These are phyloP conservation scores for Streptanthus diversifolius DNA, from an alignment of 345 rosid genomes.

Conservation along the genomic window DNA sequence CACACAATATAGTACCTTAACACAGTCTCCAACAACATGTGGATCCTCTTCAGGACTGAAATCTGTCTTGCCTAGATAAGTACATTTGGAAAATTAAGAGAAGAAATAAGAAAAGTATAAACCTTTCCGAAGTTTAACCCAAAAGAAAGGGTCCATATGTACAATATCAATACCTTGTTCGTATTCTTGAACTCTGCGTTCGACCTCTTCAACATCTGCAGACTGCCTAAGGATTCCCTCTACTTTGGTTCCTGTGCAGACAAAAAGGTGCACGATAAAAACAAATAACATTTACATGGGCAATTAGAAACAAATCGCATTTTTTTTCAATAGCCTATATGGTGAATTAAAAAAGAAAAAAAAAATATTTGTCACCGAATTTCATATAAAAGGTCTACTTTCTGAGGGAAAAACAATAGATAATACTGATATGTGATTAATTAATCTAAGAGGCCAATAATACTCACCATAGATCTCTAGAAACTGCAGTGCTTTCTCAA, in stretches of 20 bases:
- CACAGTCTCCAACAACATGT: slow-evolving; percentile 98
- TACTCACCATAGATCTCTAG: slow-evolving; percentile 82
- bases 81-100: not conserved
- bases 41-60: slow-evolving; percentile 89
- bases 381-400: not conserved
- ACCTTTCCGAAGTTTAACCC: not conserved
- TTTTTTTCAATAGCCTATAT: not conserved
- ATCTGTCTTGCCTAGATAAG: slow-evolving; percentile 66
- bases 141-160: slow-evolving; percentile 18
- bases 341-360: not conserved
- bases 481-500: slow-evolving; percentile 96
- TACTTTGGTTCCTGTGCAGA: slow-evolving; percentile 58
- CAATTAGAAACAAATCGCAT: not conserved
- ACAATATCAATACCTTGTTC: slow-evolving; percentile 65
- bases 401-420: not conserved
- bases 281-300: not conserved
- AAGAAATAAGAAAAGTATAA: not conserved
- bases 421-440: not conserved
- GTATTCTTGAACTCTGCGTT: slow-evolving; percentile 82
- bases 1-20: slow-evolving; percentile 57
- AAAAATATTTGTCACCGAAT: not conserved
- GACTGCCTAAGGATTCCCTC: slow-evolving; percentile 95
- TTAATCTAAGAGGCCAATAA: slow-evolving; percentile 6
- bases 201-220: slow-evolving; percentile 99
- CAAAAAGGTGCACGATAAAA: slow-evolving; percentile 29